Evolutionary conservation across 1,284 basidiomycete species (phyloP).

Genomic region (Ganoderma sinense): DNA sequence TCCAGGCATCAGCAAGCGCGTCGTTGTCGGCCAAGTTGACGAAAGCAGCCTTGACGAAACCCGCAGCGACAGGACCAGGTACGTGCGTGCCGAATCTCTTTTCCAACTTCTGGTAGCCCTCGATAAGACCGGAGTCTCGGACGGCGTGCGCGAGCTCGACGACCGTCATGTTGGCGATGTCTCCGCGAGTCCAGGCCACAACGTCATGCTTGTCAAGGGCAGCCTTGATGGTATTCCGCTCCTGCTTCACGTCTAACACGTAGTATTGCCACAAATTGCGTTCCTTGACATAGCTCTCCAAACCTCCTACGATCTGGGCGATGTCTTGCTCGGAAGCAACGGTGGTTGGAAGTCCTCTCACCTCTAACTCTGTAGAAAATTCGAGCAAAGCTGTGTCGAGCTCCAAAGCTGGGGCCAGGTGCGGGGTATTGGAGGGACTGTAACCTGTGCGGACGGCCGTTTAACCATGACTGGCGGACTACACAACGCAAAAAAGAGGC

Average conservation of each 20-base stretch:
- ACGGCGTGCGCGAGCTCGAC: conserved; percentile 75
- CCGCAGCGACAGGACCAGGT: conserved; percentile 66
- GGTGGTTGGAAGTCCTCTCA: conserved; percentile 75
- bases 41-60: conserved; percentile 78
- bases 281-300: conserved; percentile 67
- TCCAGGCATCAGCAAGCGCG: conserved; percentile 76
- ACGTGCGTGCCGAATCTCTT: conserved; percentile 75
- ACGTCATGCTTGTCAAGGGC: conserved; percentile 55
- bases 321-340: conserved; percentile 76
- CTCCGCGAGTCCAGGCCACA: conserved; percentile 62
- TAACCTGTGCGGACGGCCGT: conserved; percentile 62
- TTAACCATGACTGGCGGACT: conserved; percentile 5
- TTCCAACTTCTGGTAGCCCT: conserved; percentile 65
- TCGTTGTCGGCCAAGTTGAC: conserved; percentile 53
- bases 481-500: conserved; percentile 34
- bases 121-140: conserved; percentile 59
- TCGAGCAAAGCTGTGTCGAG: conserved; percentile 86
- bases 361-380: conserved; percentile 73
- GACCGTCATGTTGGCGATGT: conserved; percentile 65
- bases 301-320: conserved; percentile 66
- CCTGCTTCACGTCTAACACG: conserved; percentile 75
- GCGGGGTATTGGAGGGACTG: conserved; percentile 89
- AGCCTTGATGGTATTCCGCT: conserved; percentile 61
- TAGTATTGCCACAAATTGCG: conserved; percentile 93
- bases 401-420: conserved; percentile 88